Percentiles rank a stretch among this genome's conserved stretches.
Evolutionary conservation across 768 basidiomycete species (phyloP).

Genomic region (Mycena filopes): DNA sequence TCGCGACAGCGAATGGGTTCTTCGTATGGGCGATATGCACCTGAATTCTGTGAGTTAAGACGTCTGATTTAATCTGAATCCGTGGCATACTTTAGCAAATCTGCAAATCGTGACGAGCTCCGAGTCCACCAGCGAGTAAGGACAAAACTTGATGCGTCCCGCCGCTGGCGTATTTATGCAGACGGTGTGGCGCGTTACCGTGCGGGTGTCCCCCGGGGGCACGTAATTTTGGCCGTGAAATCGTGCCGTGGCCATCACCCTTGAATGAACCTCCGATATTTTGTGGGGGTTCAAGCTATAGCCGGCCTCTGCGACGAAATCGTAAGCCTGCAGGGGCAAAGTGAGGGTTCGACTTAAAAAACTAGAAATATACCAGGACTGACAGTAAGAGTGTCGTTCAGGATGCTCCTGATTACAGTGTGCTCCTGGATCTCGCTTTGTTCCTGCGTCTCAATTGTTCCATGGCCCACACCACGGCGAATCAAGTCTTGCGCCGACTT

Average conservation of each 20-base stretch:
- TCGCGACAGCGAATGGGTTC: constrained; percentile 44
- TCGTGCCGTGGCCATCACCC: constrained; percentile 42
- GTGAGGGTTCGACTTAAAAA: background rate
- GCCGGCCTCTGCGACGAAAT: constrained; percentile 25
- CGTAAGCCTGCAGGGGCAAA: constrained; percentile 32
- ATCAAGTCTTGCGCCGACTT: constrained; percentile 39
- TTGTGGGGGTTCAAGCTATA: constrained; percentile 29
- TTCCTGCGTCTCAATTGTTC: constrained; percentile 26
- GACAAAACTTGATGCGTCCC: constrained; percentile 42
- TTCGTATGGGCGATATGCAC: constrained; percentile 28
- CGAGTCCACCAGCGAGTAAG: constrained; percentile 41
- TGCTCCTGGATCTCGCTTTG: constrained; percentile 37
- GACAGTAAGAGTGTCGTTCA: constrained; percentile 43
- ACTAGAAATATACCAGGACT: constrained; percentile 17
- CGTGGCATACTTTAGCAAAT: constrained; percentile 40
- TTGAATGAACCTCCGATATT: constrained; percentile 41
- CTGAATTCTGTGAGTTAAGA: constrained; percentile 19
- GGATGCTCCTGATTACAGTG: constrained; percentile 38
- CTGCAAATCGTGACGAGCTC: constrained; percentile 44
- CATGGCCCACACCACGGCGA: constrained; percentile 35
- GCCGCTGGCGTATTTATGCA: constrained; percentile 34
- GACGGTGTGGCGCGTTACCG: constrained; percentile 40
- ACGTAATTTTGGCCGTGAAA: constrained; percentile 34
- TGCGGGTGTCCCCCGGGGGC: constrained; percentile 40
- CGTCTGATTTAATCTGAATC: background rate